Conservation (phyloP, 306 rosid genomes). For the Ceratonia siliqua region DNA sequence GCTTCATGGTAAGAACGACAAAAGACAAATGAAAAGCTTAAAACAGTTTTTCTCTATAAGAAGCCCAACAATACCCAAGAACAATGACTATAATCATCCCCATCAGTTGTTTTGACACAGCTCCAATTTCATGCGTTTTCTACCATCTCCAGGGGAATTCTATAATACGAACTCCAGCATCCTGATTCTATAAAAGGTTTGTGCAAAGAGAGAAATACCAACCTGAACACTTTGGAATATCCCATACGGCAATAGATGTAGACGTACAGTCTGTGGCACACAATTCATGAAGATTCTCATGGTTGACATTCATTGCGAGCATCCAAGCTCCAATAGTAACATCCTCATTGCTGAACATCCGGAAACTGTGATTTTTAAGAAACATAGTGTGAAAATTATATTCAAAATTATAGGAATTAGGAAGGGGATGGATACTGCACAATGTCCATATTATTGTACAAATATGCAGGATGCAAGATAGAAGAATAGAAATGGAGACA, state of each 20-base stretch:
- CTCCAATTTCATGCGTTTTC: not conserved
- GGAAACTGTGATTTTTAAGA: conserved; percentile 63
- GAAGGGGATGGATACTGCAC: not conserved
- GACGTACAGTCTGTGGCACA: conserved; percentile 69
- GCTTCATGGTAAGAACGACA: conserved; percentile 4
- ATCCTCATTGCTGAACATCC: conserved; percentile 98
- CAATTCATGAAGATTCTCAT: conserved; percentile 75
- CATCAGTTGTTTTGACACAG: not conserved
- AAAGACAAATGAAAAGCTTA: conserved; percentile 11
- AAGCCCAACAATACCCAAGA: not conserved
- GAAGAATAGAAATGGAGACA: not conserved
- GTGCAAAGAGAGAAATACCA: conserved; percentile 38
- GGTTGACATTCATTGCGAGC: conserved; percentile 98
- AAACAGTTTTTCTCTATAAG: not conserved
- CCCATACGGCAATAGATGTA: conserved; percentile 93
- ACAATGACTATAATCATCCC: not conserved
- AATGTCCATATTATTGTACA: not conserved
- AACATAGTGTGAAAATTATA: conserved; percentile 25
- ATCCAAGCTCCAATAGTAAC: conserved; percentile 99
- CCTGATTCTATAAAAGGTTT: not conserved
- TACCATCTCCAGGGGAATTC: not conserved
- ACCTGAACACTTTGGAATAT: conserved; percentile 98
- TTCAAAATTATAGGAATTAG: conserved; percentile 3
- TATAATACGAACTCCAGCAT: conserved; percentile 1
- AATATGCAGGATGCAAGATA: not conserved